Conservation (phyloP, 768 basidiomycete species). For the Botryobasidium botryosum region DNA sequence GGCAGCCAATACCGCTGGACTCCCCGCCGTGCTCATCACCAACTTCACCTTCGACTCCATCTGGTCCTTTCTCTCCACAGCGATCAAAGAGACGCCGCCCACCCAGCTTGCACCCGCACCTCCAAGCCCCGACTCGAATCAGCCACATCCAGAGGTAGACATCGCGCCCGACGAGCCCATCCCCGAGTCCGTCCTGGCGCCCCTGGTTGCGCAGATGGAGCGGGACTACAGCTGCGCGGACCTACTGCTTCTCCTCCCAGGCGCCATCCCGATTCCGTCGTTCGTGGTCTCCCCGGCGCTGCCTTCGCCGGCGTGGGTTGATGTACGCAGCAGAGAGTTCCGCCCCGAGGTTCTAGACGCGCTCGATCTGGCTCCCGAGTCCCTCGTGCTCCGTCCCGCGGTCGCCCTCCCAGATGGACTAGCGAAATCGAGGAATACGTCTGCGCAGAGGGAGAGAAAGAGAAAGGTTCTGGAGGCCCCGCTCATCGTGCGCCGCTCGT, state of each 20-base stretch:
- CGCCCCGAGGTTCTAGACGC: conserved; percentile 27
- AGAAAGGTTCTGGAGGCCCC: conserved; percentile 28
- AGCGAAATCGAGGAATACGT: too few species aligned
- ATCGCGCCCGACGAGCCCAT: conserved; percentile 39
- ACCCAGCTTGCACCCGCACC: neutral
- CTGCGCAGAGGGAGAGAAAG: conserved; percentile 4
- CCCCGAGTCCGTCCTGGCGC: conserved; percentile 29
- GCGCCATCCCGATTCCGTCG: conserved; percentile 60
- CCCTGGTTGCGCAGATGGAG: conserved; percentile 47
- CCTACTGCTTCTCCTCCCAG: conserved; percentile 51
- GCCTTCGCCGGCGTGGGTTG: conserved; percentile 49
- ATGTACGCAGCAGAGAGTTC: conserved; percentile 31
- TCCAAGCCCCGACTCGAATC: neutral
- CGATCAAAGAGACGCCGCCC: conserved; percentile 17
- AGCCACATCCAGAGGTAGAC: conserved; percentile 8
- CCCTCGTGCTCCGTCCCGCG: conserved; percentile 25
- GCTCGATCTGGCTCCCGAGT: conserved; percentile 22
- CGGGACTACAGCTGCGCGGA: conserved; percentile 55
- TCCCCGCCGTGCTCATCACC: conserved; percentile 59
- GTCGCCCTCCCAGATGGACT: conserved; percentile 24
- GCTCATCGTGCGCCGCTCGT: conserved; percentile 50
- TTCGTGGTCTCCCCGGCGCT: conserved; percentile 36
- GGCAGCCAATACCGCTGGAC: conserved; percentile 41
- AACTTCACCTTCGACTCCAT: conserved; percentile 81
- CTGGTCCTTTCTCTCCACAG: conserved; percentile 54